Evolutionary conservation across 2,329 filamentous ascomycete genomes (phyloP).

Genomic region (Penicillium sp.): DNA sequence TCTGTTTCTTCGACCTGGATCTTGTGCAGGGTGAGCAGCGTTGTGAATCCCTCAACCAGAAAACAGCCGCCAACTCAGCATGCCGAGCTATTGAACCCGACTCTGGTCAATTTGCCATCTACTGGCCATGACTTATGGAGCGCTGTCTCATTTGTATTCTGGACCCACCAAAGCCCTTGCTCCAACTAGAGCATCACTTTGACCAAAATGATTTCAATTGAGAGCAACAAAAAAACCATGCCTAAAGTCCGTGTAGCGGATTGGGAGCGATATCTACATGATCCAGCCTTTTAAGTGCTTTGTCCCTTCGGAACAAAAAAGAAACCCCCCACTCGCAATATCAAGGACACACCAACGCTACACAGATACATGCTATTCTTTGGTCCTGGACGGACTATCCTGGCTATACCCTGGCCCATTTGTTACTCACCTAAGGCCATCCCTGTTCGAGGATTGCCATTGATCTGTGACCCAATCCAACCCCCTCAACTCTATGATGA

Average conservation of each 20-base stretch:
- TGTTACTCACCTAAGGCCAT: slow-evolving; percentile 19
- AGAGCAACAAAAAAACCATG: slow-evolving; percentile 8
- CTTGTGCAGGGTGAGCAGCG: neutral
- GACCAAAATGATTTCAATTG: neutral
- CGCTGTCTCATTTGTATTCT: neutral
- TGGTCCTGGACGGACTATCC: slow-evolving; percentile 23
- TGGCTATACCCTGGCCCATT: slow-evolving; percentile 19
- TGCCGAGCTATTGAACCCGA: neutral
- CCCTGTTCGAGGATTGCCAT: slow-evolving; percentile 22
- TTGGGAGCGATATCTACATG: slow-evolving; percentile 10
- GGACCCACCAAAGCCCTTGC: neutral
- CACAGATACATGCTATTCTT: slow-evolving; percentile 24
- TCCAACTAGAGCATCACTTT: neutral
- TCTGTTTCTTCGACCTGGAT: neutral
- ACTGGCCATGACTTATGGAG: neutral
- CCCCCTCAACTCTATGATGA: neutral
- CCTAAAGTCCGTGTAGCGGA: slow-evolving; percentile 10
- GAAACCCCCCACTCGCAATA: slow-evolving; percentile 10
- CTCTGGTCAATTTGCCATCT: neutral
- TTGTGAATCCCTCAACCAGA: neutral
- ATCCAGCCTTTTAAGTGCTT: slow-evolving; percentile 13
- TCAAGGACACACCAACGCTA: slow-evolving; percentile 17
- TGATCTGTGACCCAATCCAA: slow-evolving; percentile 12
- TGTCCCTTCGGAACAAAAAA: slow-evolving; percentile 22
- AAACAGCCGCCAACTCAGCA: neutral